Base-by-base conservation (phyloP, 331 rosid species). In the Erythrophleum ivorense region DNA sequence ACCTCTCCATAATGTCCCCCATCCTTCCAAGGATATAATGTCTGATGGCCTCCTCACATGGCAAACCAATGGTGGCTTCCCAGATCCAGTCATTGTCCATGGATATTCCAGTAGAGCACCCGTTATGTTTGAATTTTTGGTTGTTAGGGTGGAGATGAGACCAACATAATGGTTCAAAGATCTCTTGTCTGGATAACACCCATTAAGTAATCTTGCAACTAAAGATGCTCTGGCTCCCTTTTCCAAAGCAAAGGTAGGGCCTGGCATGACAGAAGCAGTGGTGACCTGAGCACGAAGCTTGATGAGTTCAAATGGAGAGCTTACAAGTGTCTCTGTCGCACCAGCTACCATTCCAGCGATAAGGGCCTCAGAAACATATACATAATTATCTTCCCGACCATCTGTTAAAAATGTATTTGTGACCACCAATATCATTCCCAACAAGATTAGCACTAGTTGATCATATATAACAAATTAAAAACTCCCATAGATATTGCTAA, bases 1-100 rank as follows among this genome's bases (percentile, higher is more conserved):
- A 82, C 94, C 91, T 93, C 94, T 93, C 98, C 97, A 95, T 41
- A 93, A 86, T 43, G 97, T 67, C n/a, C 86, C 66, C 94, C 97
- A 91, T 81, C 99, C 98, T 92, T 93, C 99, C 71, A 96, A 90
- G 64, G 92, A 89, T 78, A 92, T 66, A 67, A 96, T 79, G 31
- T 92, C 88, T 1, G 76, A 84, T 65, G 91, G 91, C 71, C 87
- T 93, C 84, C 81, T 84, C 77, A 93, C 95, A 50, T 66, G 77
- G 80, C 78, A 82, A 81, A 88, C 91, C 15, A 97, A 80, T 38
- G 98, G 99, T 82, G 97, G 97, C 78, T 34, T 90, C 71, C 97
- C 97, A 76, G 94, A 93, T 57, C 98, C 99, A 5, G 94, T 89
- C 97, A 93, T 92, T 90, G 91, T 86, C 99, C 98, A 96, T 50